Evolutionary conservation across 352 stramenopile species (phyloP).

Genomic region (Phytophthora macrochlamydospora): DNA sequence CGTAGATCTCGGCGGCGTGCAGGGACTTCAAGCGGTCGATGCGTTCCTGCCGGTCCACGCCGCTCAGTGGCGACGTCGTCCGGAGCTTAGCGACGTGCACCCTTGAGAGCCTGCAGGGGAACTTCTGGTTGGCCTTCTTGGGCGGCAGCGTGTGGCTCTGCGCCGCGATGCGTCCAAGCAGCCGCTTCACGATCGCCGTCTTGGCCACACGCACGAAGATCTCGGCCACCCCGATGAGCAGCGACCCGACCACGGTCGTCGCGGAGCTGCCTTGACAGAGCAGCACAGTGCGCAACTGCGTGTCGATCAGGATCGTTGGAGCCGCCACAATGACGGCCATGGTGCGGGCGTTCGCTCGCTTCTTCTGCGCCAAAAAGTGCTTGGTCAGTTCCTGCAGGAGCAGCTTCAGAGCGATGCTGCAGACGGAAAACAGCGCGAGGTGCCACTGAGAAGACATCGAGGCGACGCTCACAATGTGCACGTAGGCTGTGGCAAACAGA

Average conservation of each 20-base stretch:
- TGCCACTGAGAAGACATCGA: conserved; percentile 12
- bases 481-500: conserved; percentile 26
- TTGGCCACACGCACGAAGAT: conserved; percentile 31
- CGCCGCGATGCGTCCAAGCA: conserved; percentile 1
- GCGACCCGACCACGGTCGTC: conserved; percentile 23
- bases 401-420: conserved; percentile 21
- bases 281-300: conserved; percentile 28
- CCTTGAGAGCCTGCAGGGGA: neutral
- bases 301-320: conserved; percentile 34
- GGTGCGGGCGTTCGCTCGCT: conserved; percentile 8
- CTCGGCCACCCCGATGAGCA: conserved; percentile 35
- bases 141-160: neutral
- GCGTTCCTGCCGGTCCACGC: conserved; percentile 9
- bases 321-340: conserved; percentile 25
- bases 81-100: neutral
- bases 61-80: conserved; percentile 4
- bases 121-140: neutral
- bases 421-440: conserved; percentile 12
- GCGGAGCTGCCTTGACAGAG: conserved; percentile 17
- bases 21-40: conserved; percentile 20
- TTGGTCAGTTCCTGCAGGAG: conserved; percentile 26
- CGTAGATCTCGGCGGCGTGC: conserved; percentile 27
- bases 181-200: conserved; percentile 19
- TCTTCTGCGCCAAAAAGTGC: conserved; percentile 12
- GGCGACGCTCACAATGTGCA: conserved; percentile 20